Evolutionary conservation across 148 eudicot genomes (phyloP).

Genomic region (Rhododendron williamsianum): DNA sequence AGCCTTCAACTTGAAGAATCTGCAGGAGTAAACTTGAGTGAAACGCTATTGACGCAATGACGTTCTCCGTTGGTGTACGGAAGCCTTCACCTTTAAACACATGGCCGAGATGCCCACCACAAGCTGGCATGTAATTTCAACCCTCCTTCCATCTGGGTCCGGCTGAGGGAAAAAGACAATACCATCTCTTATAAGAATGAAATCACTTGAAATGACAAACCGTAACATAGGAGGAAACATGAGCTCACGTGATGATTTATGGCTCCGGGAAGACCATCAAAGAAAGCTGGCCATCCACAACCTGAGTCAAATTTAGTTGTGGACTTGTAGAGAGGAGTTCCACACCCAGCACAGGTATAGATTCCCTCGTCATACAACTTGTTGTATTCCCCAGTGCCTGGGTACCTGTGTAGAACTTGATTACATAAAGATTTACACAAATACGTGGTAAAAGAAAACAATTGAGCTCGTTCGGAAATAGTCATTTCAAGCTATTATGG

Average conservation of each 20-base stretch:
- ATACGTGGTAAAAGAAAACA: background rate
- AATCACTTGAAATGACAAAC: background rate
- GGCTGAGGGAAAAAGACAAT: conserved; percentile 37
- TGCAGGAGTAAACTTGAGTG: conserved; percentile 66
- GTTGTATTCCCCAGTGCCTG: conserved; percentile 81
- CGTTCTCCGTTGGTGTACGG: conserved; percentile 82
- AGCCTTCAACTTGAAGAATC: conserved; percentile 19
- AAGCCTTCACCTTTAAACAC: conserved; percentile 97
- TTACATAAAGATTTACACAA: background rate
- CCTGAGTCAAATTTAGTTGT: conserved; percentile 93
- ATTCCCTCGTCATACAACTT: conserved; percentile 64
- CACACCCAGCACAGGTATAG: conserved; percentile 82
- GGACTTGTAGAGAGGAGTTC: conserved; percentile 84
- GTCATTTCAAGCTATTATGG: background rate
- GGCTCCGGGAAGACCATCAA: conserved; percentile 95
- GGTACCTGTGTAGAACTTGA: conserved; percentile 25
- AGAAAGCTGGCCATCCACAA: conserved; percentile 99
- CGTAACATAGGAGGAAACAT: background rate
- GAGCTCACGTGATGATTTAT: conserved; percentile 67
- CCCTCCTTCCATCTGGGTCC: conserved; percentile 89
- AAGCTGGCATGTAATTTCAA: conserved; percentile 95
- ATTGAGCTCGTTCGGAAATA: background rate
- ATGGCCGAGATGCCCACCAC: conserved; percentile 97
- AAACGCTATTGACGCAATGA: conserved; percentile 92
- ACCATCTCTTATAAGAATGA: background rate